These are phyloP conservation scores for Penicillium vulpinum DNA, from an alignment of 2,329 filamentous ascomycete species.

Conservation along the genomic window DNA sequence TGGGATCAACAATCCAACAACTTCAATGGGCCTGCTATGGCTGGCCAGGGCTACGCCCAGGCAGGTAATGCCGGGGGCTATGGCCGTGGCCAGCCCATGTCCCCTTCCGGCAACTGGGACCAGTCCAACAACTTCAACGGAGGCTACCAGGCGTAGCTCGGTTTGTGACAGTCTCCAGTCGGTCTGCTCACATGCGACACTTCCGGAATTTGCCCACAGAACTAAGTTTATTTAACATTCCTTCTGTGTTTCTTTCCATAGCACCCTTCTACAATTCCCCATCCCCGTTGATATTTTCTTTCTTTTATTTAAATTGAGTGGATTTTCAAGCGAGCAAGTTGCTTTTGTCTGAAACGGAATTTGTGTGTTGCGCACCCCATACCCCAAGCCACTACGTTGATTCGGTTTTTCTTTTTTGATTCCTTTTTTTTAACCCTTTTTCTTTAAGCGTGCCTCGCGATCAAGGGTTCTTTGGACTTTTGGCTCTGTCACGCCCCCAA, in stretches of 20 bases:
- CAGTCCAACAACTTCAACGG: conserved; percentile 59
- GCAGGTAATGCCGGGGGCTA: conserved; percentile 78
- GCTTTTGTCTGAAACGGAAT: conserved; percentile 46
- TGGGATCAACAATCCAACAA: conserved; percentile 58
- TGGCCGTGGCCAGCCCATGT: conserved; percentile 67
- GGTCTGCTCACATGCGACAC: conserved; percentile 5
- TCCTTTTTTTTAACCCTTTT: conserved; percentile 26
- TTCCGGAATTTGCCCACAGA: conserved; percentile 14
- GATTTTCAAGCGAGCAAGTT: conserved; percentile 43
- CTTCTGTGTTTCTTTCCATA: conserved; percentile 23
- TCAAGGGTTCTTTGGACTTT: conserved; percentile 34
- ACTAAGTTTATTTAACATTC: conserved; percentile 16
- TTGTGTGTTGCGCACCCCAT: conserved; percentile 46
- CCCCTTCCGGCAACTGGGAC: conserved; percentile 53
- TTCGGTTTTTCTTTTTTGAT: conserved; percentile 27
- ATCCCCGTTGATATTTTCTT: conserved; percentile 20
- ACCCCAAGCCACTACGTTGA: conserved; percentile 44
- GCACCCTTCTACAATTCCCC: conserved; percentile 19
- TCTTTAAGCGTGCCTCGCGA: conserved; percentile 34
- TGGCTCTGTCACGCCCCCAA: conserved; percentile 34
- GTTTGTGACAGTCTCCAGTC: conserved; percentile 9
- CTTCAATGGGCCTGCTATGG: conserved; percentile 46
- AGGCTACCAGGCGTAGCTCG: conserved; percentile 58
- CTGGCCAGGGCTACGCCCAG: conserved; percentile 59
- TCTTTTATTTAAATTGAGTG: conserved; percentile 34